Conservation (phyloP, 352 stramenopile genomes). For the Pythium biforme region DNA sequence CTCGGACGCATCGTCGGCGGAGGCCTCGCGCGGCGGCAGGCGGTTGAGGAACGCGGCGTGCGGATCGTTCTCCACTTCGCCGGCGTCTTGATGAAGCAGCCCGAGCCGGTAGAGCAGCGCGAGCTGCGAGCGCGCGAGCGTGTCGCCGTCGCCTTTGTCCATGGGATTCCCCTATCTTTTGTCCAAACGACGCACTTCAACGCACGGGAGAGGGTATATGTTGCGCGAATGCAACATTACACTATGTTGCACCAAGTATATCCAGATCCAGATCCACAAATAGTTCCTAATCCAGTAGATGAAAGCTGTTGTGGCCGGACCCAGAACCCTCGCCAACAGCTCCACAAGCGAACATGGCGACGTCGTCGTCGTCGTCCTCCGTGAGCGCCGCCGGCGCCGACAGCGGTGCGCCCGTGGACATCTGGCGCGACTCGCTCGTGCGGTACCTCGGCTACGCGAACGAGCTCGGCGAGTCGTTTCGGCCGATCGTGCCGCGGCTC, state of each 20-base stretch:
- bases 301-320: too few relatives aligned
- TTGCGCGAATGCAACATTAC: too few relatives aligned
- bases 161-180: background rate
- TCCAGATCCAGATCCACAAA: too few relatives aligned
- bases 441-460: conserved; percentile 90
- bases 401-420: conserved; percentile 35
- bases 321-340: too few relatives aligned
- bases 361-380: background rate
- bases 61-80: conserved; percentile 29
- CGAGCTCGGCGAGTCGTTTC: conserved; percentile 87
- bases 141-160: conserved; percentile 31
- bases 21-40: conserved; percentile 11
- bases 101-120: conserved; percentile 50
- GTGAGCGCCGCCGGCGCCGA: conserved; percentile 16
- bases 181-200: conserved; percentile 15
- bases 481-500: conserved; percentile 64
- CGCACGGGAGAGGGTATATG: background rate
- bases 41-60: conserved; percentile 31
- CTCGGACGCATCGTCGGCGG: background rate
- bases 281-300: too few relatives aligned
- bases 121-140: conserved; percentile 45
- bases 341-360: background rate
- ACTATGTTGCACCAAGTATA: conserved; percentile 3
- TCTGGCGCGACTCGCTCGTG: conserved; percentile 86
- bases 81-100: conserved; percentile 35